These are phyloP conservation scores for Volutella citrinella DNA, from an alignment of 2,329 filamentous ascomycete species.

Conservation along the genomic window DNA sequence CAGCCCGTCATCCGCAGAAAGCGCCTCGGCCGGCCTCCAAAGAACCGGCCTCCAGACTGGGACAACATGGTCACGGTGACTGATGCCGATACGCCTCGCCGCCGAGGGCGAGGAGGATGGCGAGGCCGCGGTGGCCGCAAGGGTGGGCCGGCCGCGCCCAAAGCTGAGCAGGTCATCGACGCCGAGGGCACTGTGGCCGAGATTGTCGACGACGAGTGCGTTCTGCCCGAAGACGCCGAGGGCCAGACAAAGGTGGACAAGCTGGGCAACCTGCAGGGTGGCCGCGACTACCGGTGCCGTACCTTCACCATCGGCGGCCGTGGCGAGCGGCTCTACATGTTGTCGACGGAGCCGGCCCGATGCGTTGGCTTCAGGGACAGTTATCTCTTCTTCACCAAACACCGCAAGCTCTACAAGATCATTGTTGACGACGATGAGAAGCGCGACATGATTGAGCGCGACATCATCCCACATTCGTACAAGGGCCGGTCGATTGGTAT, in stretches of 20 bases:
- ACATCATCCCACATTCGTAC: constrained; percentile 96
- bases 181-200: constrained; percentile 91
- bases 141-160: constrained; percentile 69
- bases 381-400: constrained; percentile 98
- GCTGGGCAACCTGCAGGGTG: constrained; percentile 75
- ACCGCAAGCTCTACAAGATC: constrained; percentile 94
- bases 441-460: constrained; percentile 89
- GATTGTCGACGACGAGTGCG: constrained; percentile 88
- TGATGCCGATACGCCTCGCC: constrained; percentile 57
- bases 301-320: constrained; percentile 88
- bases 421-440: constrained; percentile 98
- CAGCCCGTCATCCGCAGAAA: constrained; percentile 68
- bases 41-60: constrained; percentile 80
- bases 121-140: constrained; percentile 62
- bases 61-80: constrained; percentile 60
- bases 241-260: constrained; percentile 95
- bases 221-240: constrained; percentile 79
- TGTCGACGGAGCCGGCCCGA: constrained; percentile 94
- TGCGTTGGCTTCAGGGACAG: constrained; percentile 97
- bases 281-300: constrained; percentile 89
- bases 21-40: constrained; percentile 80
- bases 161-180: constrained; percentile 82
- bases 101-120: constrained; percentile 70
- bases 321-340: constrained; percentile 88
- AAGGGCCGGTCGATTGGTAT: constrained; percentile 97